A percentile compares a stretch with the other conserved stretches of the same genome.
Conservation (phyloP, 225 moss, liverwort and hornwort genomes). For the Marchantia polymorpha region DNA sequence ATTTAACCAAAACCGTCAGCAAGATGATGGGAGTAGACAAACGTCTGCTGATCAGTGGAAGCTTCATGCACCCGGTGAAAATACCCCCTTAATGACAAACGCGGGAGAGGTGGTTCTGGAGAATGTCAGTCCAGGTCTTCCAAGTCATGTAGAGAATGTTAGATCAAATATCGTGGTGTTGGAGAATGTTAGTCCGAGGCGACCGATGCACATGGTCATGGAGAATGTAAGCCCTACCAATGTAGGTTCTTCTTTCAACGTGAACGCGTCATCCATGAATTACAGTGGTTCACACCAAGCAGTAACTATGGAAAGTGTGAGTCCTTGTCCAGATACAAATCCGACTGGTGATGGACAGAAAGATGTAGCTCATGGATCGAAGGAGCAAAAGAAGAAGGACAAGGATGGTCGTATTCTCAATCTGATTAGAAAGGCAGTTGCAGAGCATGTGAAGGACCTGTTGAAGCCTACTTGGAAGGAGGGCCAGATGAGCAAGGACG, state of each 20-base stretch:
- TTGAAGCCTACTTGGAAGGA: constrained; percentile 93
- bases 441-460: constrained; percentile 79
- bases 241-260: constrained; percentile 9
- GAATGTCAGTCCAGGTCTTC: constrained; percentile 79
- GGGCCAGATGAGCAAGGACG: constrained; percentile 93
- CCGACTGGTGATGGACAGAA: constrained; percentile 15
- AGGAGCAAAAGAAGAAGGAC: constrained; percentile 39
- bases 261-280: not conserved
- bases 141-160: constrained; percentile 45
- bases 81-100: constrained; percentile 57
- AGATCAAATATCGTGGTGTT: constrained; percentile 20
- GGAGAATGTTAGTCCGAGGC: constrained; percentile 54
- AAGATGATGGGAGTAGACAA: constrained; percentile 26
- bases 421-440: constrained; percentile 53
- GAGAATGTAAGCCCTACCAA: constrained; percentile 63
- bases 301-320: constrained; percentile 54
- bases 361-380: not conserved
- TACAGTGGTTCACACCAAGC: constrained; percentile 23
- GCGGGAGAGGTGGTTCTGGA: constrained; percentile 72
- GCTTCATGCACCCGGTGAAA: constrained; percentile 31
- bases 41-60: constrained; percentile 44
- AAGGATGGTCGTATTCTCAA: constrained; percentile 47
- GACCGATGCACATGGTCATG: constrained; percentile 54
- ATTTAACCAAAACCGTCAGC: constrained; percentile 27
- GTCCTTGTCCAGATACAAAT: constrained; percentile 52